Conservation (phyloP, 169 alveolate genomes). For the Cardiosporidium cionae region DNA sequence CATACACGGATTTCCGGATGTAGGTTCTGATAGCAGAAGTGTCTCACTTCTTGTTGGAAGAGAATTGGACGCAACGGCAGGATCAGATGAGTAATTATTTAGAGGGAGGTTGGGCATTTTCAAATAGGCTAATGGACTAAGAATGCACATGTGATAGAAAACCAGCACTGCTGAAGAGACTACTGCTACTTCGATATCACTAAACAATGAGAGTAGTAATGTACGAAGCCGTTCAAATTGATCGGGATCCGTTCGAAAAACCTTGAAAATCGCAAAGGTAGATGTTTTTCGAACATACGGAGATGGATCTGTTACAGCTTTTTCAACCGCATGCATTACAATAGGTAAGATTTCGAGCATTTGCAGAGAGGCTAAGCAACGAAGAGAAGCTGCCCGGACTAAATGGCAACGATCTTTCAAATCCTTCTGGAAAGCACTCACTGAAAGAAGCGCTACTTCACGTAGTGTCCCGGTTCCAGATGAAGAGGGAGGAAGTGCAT, state of each 20-base stretch:
- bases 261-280: slow-evolving; percentile 56
- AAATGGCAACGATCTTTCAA: slow-evolving; percentile 50
- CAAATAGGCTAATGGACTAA: not conserved
- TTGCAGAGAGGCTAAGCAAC: slow-evolving; percentile 57
- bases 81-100: no score
- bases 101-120: no score
- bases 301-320: slow-evolving; percentile 60
- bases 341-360: slow-evolving; percentile 55
- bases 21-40: no score
- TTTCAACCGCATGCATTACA: slow-evolving; percentile 46
- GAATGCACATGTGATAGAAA: slow-evolving; percentile 9
- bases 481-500: not conserved
- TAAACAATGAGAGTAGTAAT: slow-evolving; percentile 27
- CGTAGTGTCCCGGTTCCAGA: slow-evolving; percentile 4
- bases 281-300: slow-evolving; percentile 67
- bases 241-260: slow-evolving; percentile 46
- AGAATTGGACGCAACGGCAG: no score
- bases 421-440: slow-evolving; percentile 65
- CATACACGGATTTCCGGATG: no score
- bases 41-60: slow-evolving; percentile 16
- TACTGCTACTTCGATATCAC: slow-evolving; percentile 43
- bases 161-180: slow-evolving; percentile 51
- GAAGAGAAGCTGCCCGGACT: slow-evolving; percentile 60
- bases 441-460: slow-evolving; percentile 53
- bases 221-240: slow-evolving; percentile 25